Percentiles rank a stretch among this genome's conserved stretches.
Evolutionary conservation across 2,329 filamentous ascomycete species (phyloP).

Genomic region (Waltergamsia citrina): DNA sequence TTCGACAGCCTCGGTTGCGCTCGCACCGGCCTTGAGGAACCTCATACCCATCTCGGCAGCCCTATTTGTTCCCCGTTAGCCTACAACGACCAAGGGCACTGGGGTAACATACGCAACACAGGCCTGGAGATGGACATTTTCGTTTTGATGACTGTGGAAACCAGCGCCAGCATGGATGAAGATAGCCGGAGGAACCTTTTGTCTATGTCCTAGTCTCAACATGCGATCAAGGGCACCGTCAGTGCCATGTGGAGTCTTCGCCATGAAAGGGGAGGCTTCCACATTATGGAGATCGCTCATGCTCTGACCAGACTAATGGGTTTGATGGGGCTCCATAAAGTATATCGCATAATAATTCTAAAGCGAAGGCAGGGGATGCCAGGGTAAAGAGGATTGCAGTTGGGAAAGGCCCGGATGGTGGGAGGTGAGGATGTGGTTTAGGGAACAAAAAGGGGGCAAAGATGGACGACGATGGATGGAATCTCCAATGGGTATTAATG

Average conservation of each 20-base stretch:
- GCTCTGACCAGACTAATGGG: slow-evolving; percentile 9
- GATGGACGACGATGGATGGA: background rate
- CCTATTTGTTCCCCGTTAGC: slow-evolving; percentile 33
- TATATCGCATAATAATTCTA: background rate
- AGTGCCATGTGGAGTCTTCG: slow-evolving; percentile 32
- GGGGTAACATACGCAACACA: slow-evolving; percentile 66
- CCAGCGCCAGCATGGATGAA: slow-evolving; percentile 95
- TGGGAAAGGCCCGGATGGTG: background rate
- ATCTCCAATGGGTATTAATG: no score
- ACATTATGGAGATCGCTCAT: slow-evolving; percentile 20
- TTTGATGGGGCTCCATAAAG: background rate
- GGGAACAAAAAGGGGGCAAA: background rate
- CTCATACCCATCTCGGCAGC: slow-evolving; percentile 79
- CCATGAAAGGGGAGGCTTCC: slow-evolving; percentile 29
- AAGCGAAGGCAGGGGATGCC: background rate
- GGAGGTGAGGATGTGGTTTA: background rate
- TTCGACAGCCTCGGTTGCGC: slow-evolving; percentile 82
- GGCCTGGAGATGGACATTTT: slow-evolving; percentile 72
- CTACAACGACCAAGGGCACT: background rate
- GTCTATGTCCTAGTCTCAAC: slow-evolving; percentile 21
- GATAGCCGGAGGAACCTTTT: slow-evolving; percentile 54
- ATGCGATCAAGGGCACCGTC: slow-evolving; percentile 32
- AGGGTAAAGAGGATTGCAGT: background rate
- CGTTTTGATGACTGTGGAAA: slow-evolving; percentile 83
- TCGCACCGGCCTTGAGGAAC: slow-evolving; percentile 67